phyloP scores from a whole-genome alignment of 1,139 yeast genomes.

The Komagataea norvegica region DNA sequence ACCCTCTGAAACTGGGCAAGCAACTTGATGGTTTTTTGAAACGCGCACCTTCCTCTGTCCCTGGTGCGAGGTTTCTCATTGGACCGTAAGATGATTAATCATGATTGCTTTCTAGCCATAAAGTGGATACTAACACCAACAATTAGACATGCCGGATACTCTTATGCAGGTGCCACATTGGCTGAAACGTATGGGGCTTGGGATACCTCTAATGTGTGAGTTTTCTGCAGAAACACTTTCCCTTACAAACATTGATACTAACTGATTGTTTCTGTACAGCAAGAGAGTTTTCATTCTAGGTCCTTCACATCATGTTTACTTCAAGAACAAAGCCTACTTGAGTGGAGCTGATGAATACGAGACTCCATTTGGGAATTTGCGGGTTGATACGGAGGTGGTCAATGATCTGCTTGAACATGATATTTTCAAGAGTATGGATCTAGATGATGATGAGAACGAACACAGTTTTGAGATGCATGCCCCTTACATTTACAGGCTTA shows the following conservation, averaged over 20 bases:
- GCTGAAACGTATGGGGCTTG: conserved; percentile 74
- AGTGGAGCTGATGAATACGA: conserved; percentile 53
- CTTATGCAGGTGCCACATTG: conserved; percentile 73
- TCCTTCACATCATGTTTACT: conserved; percentile 92
- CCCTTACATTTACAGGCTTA: conserved; percentile 59
- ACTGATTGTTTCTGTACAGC: conserved; percentile 22
- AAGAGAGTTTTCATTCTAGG: conserved; percentile 77
- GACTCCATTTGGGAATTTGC: conserved; percentile 78
- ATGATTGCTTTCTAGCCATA: too few relatives aligned
- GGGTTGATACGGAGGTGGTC: conserved; percentile 53
- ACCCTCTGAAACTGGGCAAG: conserved; percentile 36
- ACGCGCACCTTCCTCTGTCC: conserved; percentile 27
- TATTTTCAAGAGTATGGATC: conserved; percentile 52
- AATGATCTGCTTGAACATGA: conserved; percentile 33
- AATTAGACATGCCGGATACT: conserved; percentile 84
- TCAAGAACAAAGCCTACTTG: conserved; percentile 53
- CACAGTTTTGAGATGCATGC: conserved; percentile 96
- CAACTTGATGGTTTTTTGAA: conserved; percentile 47
- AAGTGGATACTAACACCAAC: conserved; percentile 11
- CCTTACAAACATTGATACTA: background rate
- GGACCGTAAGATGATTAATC: conserved; percentile 39
- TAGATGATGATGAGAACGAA: conserved; percentile 70
- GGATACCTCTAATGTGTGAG: conserved; percentile 47
- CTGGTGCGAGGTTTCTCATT: conserved; percentile 55
- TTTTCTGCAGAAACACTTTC: too few relatives aligned